Percentiles rank a stretch among this genome's conserved stretches.
These are phyloP conservation scores for Dendrocalamus latiflorus DNA, from an alignment of 202 grass and related monocot genomes.

Conservation along the genomic window DNA sequence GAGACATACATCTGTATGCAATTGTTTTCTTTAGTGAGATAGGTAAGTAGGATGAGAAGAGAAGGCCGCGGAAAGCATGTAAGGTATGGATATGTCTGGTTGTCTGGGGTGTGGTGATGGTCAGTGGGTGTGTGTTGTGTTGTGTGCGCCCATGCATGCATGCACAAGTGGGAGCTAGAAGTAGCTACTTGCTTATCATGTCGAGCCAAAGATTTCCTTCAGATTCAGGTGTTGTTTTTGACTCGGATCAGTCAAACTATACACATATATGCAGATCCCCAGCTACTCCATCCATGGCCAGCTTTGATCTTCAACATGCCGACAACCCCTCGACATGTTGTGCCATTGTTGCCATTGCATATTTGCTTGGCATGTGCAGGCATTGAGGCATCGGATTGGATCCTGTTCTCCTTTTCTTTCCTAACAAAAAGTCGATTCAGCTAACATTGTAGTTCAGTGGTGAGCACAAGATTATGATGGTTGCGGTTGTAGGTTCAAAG, in stretches of 20 bases:
- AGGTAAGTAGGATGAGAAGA: neutral
- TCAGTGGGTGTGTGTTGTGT: neutral
- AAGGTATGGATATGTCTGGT: neutral
- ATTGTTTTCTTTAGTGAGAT: neutral
- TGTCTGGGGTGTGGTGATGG: neutral
- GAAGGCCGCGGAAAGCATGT: constrained; percentile 1
- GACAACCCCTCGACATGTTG: neutral
- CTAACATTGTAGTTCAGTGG: neutral
- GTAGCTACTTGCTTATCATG: too few relatives aligned
- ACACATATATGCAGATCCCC: neutral
- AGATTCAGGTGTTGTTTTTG: too few relatives aligned
- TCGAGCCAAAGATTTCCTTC: too few relatives aligned
- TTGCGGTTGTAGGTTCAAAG: neutral
- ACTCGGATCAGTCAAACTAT: too few relatives aligned
- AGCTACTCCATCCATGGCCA: neutral
- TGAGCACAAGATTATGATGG: neutral
- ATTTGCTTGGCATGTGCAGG: neutral
- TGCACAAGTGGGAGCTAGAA: too few relatives aligned
- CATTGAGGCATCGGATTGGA: neutral
- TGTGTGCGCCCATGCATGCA: constrained; percentile 17
- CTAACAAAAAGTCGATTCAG: neutral
- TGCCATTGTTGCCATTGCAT: neutral
- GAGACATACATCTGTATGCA: neutral
- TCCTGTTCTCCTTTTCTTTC: neutral
- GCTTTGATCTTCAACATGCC: neutral